Evolutionary conservation across 345 rosid genomes (phyloP).

Genomic region (Ailanthus altissimus): DNA sequence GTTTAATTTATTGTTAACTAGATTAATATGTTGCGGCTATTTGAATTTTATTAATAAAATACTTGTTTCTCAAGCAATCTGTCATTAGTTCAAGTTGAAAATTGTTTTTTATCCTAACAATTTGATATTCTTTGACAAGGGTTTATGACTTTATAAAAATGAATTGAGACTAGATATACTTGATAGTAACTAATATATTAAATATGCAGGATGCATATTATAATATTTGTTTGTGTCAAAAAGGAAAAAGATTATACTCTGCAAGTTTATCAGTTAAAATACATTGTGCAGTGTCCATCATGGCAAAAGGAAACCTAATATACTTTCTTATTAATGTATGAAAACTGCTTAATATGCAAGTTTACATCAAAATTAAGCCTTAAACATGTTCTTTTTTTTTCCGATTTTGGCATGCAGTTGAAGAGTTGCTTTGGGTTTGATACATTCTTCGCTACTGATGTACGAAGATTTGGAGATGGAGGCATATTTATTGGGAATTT

Average conservation of each 20-base stretch:
- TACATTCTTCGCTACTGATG: constrained; percentile 88
- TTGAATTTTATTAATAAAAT: not conserved
- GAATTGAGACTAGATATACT: not conserved
- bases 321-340: not conserved
- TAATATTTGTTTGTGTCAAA: not conserved
- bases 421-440: constrained; percentile 86
- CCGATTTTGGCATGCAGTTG: constrained; percentile 54
- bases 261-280: not conserved
- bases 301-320: not conserved
- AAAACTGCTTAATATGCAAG: not conserved
- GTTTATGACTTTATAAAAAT: not conserved
- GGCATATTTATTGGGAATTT: constrained; percentile 90
- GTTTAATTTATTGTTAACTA: too few species aligned
- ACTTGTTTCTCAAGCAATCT: not conserved
- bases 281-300: too few species aligned
- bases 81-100: too few species aligned
- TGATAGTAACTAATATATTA: not conserved
- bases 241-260: not conserved
- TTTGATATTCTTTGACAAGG: not conserved
- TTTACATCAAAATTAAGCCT: not conserved
- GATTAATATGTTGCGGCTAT: too few species aligned
- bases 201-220: not conserved
- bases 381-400: not conserved
- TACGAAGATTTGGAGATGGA: constrained; percentile 94
- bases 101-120: not conserved